These are phyloP conservation scores for Leptomonas pyrrhocoris DNA, from an alignment of 208 protist species.

Conservation along the genomic window DNA sequence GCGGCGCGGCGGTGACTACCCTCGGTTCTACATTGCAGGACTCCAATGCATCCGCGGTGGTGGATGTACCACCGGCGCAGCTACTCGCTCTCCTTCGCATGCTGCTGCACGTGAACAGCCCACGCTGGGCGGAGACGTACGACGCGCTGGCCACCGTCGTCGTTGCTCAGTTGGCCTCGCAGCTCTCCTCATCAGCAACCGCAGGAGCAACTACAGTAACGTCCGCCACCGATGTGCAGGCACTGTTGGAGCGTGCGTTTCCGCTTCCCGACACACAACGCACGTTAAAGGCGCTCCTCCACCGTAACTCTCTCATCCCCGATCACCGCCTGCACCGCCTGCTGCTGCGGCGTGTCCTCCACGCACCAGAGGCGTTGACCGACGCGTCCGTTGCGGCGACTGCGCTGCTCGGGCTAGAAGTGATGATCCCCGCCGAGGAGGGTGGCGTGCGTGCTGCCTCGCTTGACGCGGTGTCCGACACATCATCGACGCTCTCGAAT, in stretches of 20 bases:
- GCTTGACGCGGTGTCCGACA: background rate
- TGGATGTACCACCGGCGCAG: background rate
- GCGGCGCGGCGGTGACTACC: background rate
- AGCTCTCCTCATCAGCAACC: slow-evolving; percentile 5
- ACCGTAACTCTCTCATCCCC: slow-evolving; percentile 60
- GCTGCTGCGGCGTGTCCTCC: slow-evolving; percentile 53
- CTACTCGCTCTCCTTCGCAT: slow-evolving; percentile 22
- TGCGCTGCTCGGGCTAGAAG: slow-evolving; percentile 35
- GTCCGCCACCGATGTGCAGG: background rate
- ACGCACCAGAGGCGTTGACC: slow-evolving; percentile 37
- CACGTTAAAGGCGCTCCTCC: slow-evolving; percentile 45
- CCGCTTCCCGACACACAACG: slow-evolving; percentile 23
- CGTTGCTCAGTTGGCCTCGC: slow-evolving; percentile 22
- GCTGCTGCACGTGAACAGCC: slow-evolving; percentile 48
- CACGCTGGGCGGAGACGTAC: slow-evolving; percentile 62
- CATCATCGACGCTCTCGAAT: background rate
- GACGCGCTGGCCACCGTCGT: slow-evolving; percentile 38
- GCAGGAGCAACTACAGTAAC: background rate
- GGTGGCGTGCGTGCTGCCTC: background rate
- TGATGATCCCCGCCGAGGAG: slow-evolving; percentile 26
- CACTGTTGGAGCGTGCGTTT: background rate
- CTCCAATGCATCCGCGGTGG: background rate
- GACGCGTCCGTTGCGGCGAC: slow-evolving; percentile 33
- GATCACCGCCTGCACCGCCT: slow-evolving; percentile 65
- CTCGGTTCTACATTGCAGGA: background rate